phyloP scores from a whole-genome alignment of 2,329 filamentous ascomycete species.

The Beauveria varroae region DNA sequence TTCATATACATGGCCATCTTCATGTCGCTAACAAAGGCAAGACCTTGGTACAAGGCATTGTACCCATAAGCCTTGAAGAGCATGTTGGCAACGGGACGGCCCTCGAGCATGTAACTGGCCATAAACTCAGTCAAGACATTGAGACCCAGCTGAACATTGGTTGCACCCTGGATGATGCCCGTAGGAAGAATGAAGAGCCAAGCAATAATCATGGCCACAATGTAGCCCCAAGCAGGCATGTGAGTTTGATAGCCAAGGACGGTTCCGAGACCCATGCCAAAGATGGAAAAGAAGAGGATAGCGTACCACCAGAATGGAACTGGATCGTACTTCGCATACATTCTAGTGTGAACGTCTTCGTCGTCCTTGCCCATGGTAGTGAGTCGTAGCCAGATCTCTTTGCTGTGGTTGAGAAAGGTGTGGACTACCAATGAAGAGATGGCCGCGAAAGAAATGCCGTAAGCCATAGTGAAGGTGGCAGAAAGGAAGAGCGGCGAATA shows the following conservation, averaged over 20 bases:
- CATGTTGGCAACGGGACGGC: constrained; percentile 16
- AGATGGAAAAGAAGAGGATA: constrained; percentile 21
- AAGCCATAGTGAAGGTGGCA: constrained; percentile 36
- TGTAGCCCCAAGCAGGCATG: constrained; percentile 20
- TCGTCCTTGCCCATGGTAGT: constrained; percentile 36
- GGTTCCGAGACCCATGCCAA: constrained; percentile 24
- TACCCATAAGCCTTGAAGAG: constrained; percentile 18
- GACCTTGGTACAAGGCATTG: constrained; percentile 27
- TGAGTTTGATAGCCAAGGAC: constrained; percentile 18
- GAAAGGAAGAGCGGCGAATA: constrained; percentile 49
- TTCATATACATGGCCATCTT: constrained; percentile 44
- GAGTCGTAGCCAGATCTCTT: constrained; percentile 36
- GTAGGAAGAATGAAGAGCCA: constrained; percentile 17
- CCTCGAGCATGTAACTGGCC: constrained; percentile 16
- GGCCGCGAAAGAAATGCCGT: constrained; percentile 36
- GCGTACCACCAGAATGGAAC: constrained; percentile 33
- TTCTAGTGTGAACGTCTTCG: constrained; percentile 28
- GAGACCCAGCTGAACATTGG: constrained; percentile 24
- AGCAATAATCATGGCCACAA: constrained; percentile 18
- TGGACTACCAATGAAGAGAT: constrained; percentile 37
- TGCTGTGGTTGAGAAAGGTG: constrained; percentile 29
- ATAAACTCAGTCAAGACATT: constrained; percentile 30
- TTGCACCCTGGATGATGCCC: constrained; percentile 22
- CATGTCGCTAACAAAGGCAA: constrained; percentile 39
- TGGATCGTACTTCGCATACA: constrained; percentile 26